A percentile compares a stretch with the other conserved stretches of the same genome.
These are phyloP conservation scores for Collybia nuda DNA, from an alignment of 768 basidiomycete genomes.

Conservation along the genomic window DNA sequence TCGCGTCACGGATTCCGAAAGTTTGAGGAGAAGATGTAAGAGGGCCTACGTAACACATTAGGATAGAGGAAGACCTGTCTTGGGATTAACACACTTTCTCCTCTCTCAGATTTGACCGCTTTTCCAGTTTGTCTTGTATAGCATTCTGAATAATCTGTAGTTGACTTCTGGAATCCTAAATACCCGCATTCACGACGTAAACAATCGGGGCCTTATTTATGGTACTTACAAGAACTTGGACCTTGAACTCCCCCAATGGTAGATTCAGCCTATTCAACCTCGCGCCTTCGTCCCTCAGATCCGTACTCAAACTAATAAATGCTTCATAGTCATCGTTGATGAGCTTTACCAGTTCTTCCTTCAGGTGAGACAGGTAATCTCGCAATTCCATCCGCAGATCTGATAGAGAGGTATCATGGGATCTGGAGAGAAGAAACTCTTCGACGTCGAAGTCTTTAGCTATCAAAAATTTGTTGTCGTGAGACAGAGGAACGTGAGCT, in stretches of 20 bases:
- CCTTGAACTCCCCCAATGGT: conserved; percentile 64
- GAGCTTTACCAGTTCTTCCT: conserved; percentile 91
- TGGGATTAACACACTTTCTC: conserved; percentile 61
- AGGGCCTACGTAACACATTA: conserved; percentile 52
- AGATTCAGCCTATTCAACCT: conserved; percentile 65
- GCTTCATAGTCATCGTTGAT: conserved; percentile 99
- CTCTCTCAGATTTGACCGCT: conserved; percentile 75
- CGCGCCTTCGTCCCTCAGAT: conserved; percentile 81
- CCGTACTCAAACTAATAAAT: conserved; percentile 94
- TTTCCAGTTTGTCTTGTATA: conserved; percentile 76
- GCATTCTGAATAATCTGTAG: conserved; percentile 68
- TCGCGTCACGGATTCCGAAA: conserved; percentile 88
- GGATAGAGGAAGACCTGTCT: conserved; percentile 2
- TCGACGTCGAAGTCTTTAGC: conserved; percentile 77
- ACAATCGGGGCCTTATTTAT: background rate
- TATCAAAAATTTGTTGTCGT: conserved; percentile 72
- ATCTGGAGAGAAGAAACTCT: conserved; percentile 82
- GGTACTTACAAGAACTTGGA: conserved; percentile 64
- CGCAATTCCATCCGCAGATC: conserved; percentile 88
- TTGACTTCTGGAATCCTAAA: conserved; percentile 60
- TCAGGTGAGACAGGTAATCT: conserved; percentile 78
- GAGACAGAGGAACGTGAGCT: conserved; percentile 71
- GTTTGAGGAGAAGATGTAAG: conserved; percentile 84
- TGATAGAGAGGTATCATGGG: conserved; percentile 73
- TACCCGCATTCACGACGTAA: background rate